These are phyloP conservation scores for Geosmithia flava DNA, from an alignment of 2,329 filamentous ascomycete genomes.

Conservation along the genomic window DNA sequence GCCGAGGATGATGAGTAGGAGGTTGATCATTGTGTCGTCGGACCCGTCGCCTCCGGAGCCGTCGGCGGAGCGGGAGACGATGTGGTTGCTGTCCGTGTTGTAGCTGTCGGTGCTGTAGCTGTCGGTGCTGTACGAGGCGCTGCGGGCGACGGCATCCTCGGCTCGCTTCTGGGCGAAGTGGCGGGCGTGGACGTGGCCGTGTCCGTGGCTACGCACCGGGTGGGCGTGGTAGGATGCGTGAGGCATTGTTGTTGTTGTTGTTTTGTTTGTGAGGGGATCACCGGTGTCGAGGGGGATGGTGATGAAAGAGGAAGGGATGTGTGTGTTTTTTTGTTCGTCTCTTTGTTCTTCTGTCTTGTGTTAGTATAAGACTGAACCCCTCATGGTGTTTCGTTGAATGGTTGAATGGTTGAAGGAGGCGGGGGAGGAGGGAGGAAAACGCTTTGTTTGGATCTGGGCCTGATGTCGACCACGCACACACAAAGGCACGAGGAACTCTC, in stretches of 20 bases:
- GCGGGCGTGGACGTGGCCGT: neutral
- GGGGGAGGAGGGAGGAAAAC: too few species aligned
- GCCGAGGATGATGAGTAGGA: slow-evolving; percentile 68
- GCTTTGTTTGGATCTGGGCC: too few species aligned
- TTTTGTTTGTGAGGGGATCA: neutral
- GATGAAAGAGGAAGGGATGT: neutral
- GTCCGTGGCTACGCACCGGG: neutral
- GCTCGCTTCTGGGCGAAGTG: neutral
- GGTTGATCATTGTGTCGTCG: slow-evolving; percentile 52
- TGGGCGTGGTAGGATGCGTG: neutral
- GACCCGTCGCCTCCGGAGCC: slow-evolving; percentile 22
- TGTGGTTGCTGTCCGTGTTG: neutral
- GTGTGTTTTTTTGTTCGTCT: neutral
- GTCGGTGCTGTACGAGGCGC: neutral
- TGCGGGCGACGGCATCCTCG: neutral
- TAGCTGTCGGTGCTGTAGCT: too few species aligned
- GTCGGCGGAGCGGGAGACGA: slow-evolving; percentile 22
- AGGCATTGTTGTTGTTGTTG: neutral
- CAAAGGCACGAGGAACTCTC: too few species aligned
- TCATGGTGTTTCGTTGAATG: too few species aligned
- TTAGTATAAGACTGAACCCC: too few species aligned
- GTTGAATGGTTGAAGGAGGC: too few species aligned
- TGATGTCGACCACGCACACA: neutral
- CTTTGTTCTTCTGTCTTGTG: too few species aligned
- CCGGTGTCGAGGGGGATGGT: neutral